A percentile compares a stretch with the other conserved stretches of the same genome.
Conservation (phyloP, 2,329 filamentous ascomycete genomes). For the Penicillium brevicompactum region DNA sequence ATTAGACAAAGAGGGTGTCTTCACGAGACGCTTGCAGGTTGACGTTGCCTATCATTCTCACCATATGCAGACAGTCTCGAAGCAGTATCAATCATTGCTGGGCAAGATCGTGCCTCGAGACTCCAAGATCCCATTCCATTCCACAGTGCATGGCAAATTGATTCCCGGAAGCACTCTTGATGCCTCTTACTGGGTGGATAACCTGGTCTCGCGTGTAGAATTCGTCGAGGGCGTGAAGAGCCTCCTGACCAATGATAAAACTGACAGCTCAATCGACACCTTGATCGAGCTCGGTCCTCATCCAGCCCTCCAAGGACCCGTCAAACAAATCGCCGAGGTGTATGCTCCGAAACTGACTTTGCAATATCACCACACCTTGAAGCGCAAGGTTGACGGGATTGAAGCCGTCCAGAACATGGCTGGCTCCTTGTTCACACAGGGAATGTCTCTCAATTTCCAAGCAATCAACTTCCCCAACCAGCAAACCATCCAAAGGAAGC, state of each 20-base stretch:
- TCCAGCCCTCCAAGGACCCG: constrained; percentile 20
- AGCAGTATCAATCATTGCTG: constrained; percentile 19
- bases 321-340: constrained; percentile 17
- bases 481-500: constrained; percentile 5
- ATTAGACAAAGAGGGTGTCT: constrained; percentile 22
- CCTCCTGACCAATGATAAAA: constrained; percentile 1
- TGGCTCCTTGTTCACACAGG: constrained; percentile 18
- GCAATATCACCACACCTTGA: constrained; percentile 21
- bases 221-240: constrained; percentile 24
- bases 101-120: constrained; percentile 20
- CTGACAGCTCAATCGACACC: constrained; percentile 8
- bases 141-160: constrained; percentile 20
- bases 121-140: constrained; percentile 22
- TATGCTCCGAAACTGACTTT: constrained; percentile 11
- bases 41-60: constrained; percentile 35
- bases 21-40: constrained; percentile 30
- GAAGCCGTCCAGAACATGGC: constrained; percentile 22
- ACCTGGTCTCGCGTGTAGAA: constrained; percentile 24
- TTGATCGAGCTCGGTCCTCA: constrained; percentile 26
- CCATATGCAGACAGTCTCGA: constrained; percentile 28
- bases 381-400: constrained; percentile 17
- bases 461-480: constrained; percentile 23
- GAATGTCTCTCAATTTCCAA: constrained; percentile 20
- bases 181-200: constrained; percentile 25
- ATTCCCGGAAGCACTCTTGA: constrained; percentile 14